Evolutionary conservation across 305 asterid genomes (phyloP), one percentile per base, ranked within the genome.

Genomic region (Solanum chacoense): DNA sequence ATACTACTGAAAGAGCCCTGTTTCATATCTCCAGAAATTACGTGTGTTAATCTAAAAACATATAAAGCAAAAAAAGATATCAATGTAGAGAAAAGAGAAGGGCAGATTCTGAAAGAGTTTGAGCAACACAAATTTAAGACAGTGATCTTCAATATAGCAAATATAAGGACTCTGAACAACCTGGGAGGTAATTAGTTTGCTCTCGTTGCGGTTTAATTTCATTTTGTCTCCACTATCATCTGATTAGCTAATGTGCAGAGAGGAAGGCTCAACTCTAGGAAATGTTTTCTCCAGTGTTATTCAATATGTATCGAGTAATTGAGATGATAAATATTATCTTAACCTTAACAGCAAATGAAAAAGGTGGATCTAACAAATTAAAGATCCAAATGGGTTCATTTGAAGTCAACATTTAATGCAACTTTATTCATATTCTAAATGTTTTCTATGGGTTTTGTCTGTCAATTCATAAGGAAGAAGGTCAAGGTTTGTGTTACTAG

Each of bases 1-100:
- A 95, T 28, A 95, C 93, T 2, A 95, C 98, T 71, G 98, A 94
- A 69, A 95, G 92, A 36, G 97, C 96, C 98, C 98, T 95, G 92
- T 88, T 40, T 76, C 73, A 92, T 80, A 38, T 26, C 28, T 40
- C 8, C 31, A 80, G 24, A 80, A 42, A 28, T 14, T 80, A 24
- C 6, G 26, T 5, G 9, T 69, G 35, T 28, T 7, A 42, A 67
- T 32, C 50, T n/a, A 10, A 42, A 40, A 75, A 11, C 13, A 4
- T 11, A 29, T 72, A 31, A n/a, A 45, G 18, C n/a, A 42, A 14
- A 14, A 18, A 6, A 26, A 74, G 37, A 12, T 71, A 38, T 26
- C 32, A 37, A 37, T 24, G 35, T 24, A 36, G 28, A 69, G 40
- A 59, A 37, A 35, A 65, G 1, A 18, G 9, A 4, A 4, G 2